Evolutionary conservation across 192 early-diverging fungal genomes (phyloP).

Genomic region (Entomortierella chlamydospora): DNA sequence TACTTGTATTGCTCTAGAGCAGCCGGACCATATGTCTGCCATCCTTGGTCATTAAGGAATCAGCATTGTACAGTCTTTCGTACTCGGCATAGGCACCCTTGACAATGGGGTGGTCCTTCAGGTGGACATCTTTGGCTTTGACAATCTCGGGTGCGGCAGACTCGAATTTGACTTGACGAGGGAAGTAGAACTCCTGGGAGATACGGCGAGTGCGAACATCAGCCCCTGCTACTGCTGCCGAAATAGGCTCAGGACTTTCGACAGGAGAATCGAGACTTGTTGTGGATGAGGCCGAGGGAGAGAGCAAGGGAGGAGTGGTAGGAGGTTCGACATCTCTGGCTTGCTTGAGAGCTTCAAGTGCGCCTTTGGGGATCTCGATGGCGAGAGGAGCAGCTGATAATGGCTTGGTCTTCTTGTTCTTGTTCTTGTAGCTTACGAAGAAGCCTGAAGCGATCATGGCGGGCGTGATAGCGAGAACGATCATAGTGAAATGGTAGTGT

Average conservation of each 20-base stretch:
- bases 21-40: conserved; percentile 41
- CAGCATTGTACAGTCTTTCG: conserved; percentile 33
- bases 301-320: conserved; percentile 29
- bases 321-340: conserved; percentile 14
- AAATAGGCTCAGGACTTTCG: too few relatives aligned
- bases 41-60: conserved; percentile 37
- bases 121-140: conserved; percentile 20
- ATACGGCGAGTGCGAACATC: conserved; percentile 1
- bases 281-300: conserved; percentile 28
- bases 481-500: neutral
- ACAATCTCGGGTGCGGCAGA: conserved; percentile 15
- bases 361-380: conserved; percentile 29
- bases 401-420: conserved; percentile 29
- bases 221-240: neutral
- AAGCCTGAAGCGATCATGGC: conserved; percentile 21
- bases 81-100: conserved; percentile 33
- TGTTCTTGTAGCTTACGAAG: conserved; percentile 10
- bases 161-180: conserved; percentile 33
- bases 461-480: conserved; percentile 4
- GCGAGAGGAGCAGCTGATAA: neutral
- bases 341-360: neutral
- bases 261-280: conserved; percentile 18
- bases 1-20: neutral
- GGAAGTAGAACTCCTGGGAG: conserved; percentile 51
- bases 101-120: conserved; percentile 35